A percentile compares a stretch with the other conserved stretches of the same genome.
phyloP scores from a whole-genome alignment of 305 asterid genomes.

The Fraxinus velutina region DNA sequence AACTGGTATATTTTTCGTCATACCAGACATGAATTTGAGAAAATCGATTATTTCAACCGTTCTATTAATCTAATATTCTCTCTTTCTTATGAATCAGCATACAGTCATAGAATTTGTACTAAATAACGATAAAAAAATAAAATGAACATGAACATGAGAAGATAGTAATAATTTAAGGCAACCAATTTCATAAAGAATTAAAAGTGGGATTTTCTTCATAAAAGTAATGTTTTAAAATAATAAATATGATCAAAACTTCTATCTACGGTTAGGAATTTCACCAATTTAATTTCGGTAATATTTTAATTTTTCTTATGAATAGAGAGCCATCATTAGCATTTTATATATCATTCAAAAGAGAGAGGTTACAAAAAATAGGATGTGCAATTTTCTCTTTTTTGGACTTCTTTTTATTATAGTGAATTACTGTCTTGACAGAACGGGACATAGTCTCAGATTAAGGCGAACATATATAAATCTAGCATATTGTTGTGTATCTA shows the following conservation, averaged over 20 bases:
- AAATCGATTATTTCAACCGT: not conserved
- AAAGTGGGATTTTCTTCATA: not conserved
- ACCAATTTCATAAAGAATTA: constrained; percentile 1
- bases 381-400: no score
- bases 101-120: not conserved
- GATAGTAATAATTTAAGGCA: not conserved
- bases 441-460: not conserved
- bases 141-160: not conserved
- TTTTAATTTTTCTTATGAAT: no score
- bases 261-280: not conserved
- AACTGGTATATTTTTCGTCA: not conserved
- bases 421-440: not conserved
- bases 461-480: not conserved
- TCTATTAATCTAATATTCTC: not conserved
- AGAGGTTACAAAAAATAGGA: not conserved
- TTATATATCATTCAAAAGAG: not conserved
- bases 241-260: not conserved
- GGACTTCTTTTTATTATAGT: no score
- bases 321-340: not conserved
- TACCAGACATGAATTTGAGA: not conserved
- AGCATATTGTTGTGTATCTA: no score
- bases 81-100: constrained; percentile 1
- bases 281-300: no score
- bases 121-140: not conserved
- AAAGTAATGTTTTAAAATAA: not conserved